Conservation (phyloP, 495 filamentous ascomycete genomes). For the Penicillium nucicola region DNA sequence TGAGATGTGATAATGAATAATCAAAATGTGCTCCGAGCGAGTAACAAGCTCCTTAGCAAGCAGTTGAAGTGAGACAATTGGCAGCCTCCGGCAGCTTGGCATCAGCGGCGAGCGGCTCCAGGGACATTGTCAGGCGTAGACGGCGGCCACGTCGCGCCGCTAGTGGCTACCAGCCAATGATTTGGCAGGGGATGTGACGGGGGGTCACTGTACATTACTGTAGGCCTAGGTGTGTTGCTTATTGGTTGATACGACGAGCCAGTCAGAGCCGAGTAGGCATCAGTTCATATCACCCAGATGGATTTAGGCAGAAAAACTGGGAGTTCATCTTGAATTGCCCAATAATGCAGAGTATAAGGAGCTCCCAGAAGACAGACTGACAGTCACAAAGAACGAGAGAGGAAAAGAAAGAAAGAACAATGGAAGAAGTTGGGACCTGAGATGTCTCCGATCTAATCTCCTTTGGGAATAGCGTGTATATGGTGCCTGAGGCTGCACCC, state of each 20-base stretch:
- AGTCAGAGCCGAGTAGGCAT: background rate
- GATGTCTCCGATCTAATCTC: too few relatives aligned
- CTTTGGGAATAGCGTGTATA: background rate
- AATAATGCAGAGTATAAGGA: background rate
- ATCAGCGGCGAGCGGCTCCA: conserved; percentile 20
- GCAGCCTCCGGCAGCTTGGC: conserved; percentile 13
- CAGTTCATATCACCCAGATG: background rate
- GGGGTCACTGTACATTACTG: conserved; percentile 6
- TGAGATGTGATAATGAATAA: too few relatives aligned
- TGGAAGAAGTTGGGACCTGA: too few relatives aligned
- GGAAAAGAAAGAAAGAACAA: background rate
- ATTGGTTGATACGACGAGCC: conserved; percentile 5
- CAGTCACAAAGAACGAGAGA: too few relatives aligned
- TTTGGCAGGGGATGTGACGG: conserved; percentile 20
- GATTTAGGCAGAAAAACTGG: background rate
- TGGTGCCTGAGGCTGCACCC: background rate
- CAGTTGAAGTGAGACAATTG: conserved; percentile 7
- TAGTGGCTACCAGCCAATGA: conserved; percentile 20
- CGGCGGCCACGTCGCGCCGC: conserved; percentile 9
- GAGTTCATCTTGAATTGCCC: background rate
- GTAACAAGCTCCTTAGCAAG: background rate
- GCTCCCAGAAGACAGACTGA: background rate
- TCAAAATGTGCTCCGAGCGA: background rate
- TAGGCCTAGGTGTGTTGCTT: background rate
- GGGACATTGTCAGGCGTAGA: conserved; percentile 21